Evolutionary conservation across 2,329 filamentous ascomycete species (phyloP).

Genomic region (Hypoxylon sp.): DNA sequence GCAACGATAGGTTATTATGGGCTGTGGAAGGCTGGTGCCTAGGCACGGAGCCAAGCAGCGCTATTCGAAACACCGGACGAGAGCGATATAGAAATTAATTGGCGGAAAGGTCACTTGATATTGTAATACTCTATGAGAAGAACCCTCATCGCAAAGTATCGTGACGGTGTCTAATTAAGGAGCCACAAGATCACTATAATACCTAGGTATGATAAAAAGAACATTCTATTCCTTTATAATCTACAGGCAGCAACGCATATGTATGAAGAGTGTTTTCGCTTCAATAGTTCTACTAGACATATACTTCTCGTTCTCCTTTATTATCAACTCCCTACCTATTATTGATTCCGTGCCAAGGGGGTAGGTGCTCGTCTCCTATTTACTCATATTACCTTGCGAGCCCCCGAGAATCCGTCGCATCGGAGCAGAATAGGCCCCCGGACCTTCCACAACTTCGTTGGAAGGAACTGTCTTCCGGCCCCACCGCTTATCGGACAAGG

Average conservation of each 20-base stretch:
- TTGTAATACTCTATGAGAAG: not conserved
- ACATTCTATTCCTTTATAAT: not conserved
- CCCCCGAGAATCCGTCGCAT: not conserved
- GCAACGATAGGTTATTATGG: not conserved
- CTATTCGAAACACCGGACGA: not conserved
- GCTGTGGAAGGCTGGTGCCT: not conserved
- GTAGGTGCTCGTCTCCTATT: not conserved
- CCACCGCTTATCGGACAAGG: not conserved
- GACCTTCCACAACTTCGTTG: not conserved
- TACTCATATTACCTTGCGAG: not conserved
- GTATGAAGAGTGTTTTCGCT: not conserved
- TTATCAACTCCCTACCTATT: not conserved
- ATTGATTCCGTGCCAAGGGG: not conserved
- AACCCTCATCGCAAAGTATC: not conserved
- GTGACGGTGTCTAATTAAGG: not conserved
- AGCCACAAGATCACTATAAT: not conserved
- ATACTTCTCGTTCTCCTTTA: not conserved
- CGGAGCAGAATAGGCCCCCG: not conserved
- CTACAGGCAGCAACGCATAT: not conserved
- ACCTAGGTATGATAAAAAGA: too few species aligned
- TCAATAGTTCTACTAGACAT: not conserved
- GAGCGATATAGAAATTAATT: not conserved
- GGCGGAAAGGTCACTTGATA: not conserved
- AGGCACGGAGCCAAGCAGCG: not conserved
- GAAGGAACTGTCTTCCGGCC: not conserved